These are phyloP conservation scores for Trametes versicolor DNA, from an alignment of 1,284 basidiomycete genomes.

Conservation along the genomic window DNA sequence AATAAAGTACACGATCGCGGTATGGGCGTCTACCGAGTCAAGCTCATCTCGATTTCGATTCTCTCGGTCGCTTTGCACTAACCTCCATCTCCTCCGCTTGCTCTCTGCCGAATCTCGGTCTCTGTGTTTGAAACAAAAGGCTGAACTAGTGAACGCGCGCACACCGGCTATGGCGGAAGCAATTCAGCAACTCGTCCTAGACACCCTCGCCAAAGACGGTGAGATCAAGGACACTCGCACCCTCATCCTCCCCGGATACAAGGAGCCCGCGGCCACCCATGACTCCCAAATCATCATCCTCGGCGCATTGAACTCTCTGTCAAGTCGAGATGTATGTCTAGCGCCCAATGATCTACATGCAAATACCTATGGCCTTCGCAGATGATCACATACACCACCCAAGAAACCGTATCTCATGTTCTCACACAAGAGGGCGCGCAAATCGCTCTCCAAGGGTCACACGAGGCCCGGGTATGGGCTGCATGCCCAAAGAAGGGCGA, in stretches of 20 bases:
- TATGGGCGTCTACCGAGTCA: constrained; percentile 34
- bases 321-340: constrained; percentile 81
- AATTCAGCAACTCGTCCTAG: constrained; percentile 83
- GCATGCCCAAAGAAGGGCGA: constrained; percentile 80
- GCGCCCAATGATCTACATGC: constrained; percentile 2
- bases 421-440: constrained; percentile 86
- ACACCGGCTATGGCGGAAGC: constrained; percentile 69
- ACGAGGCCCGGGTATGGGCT: constrained; percentile 92
- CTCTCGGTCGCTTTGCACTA: neutral
- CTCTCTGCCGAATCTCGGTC: neutral
- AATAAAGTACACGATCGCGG: constrained; percentile 25
- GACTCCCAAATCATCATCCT: constrained; percentile 86
- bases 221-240: constrained; percentile 80
- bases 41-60: constrained; percentile 33
- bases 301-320: constrained; percentile 88
- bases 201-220: constrained; percentile 68
- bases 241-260: constrained; percentile 74
- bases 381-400: constrained; percentile 89
- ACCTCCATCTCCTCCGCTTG: constrained; percentile 1
- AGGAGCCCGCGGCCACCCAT: constrained; percentile 64
- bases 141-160: neutral
- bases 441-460: constrained; percentile 86
- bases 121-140: neutral
- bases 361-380: constrained; percentile 45
- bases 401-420: constrained; percentile 78